These are phyloP conservation scores for Dactylellina cionopaga DNA, from an alignment of 2,329 filamentous ascomycete genomes.

Conservation along the genomic window DNA sequence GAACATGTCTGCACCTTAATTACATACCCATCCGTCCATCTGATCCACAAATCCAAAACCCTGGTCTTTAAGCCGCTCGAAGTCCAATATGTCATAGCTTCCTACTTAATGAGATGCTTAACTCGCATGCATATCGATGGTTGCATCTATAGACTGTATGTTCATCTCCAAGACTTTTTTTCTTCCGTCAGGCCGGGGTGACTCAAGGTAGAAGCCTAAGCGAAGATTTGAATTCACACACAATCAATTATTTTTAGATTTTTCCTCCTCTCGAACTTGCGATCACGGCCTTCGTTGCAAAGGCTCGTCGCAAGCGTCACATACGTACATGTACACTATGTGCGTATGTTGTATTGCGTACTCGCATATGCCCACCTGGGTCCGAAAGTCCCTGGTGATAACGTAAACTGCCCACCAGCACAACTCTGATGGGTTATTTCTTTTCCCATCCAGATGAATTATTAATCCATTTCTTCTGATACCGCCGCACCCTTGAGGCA, in stretches of 20 bases:
- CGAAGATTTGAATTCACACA: constrained; percentile 34
- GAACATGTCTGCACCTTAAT: constrained; percentile 13
- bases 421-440: constrained; percentile 1
- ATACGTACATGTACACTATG: constrained; percentile 22
- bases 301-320: constrained; percentile 26
- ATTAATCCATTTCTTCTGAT: constrained; percentile 7
- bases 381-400: constrained; percentile 22
- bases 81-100: constrained; percentile 21
- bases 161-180: constrained; percentile 8
- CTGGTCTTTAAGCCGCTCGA: constrained; percentile 25
- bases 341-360: constrained; percentile 50
- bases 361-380: constrained; percentile 26
- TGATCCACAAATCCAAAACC: constrained; percentile 30
- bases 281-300: constrained; percentile 11
- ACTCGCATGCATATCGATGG: constrained; percentile 26
- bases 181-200: constrained; percentile 23
- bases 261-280: not conserved
- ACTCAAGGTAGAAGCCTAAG: constrained; percentile 51
- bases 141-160: constrained; percentile 29
- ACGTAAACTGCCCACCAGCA: constrained; percentile 39
- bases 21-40: constrained; percentile 29
- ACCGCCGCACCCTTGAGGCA: not conserved
- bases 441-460: constrained; percentile 9
- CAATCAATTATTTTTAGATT: constrained; percentile 46
- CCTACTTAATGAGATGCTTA: too few relatives aligned